phyloP scores from a whole-genome alignment of 768 basidiomycete genomes.

The Macrolepiota albuminosa region DNA sequence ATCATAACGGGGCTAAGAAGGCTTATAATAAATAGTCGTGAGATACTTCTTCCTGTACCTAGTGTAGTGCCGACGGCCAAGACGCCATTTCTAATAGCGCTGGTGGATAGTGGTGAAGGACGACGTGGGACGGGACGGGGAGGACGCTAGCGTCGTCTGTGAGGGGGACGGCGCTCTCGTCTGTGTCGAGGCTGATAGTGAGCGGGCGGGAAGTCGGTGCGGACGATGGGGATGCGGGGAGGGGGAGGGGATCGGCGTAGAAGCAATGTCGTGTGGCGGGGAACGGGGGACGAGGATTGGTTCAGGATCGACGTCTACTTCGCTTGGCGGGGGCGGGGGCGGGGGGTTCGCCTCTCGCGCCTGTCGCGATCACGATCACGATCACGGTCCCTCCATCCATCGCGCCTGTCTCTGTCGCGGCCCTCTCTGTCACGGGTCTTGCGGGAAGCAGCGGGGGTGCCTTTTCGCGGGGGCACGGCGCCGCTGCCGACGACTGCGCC shows the following conservation, averaged over 20 bases:
- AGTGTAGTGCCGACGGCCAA: constrained; percentile 90
- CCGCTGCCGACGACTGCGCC: constrained; percentile 23
- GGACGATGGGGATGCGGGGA: neutral
- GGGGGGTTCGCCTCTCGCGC: constrained; percentile 16
- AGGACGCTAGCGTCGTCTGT: constrained; percentile 88
- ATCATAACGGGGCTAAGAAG: constrained; percentile 31
- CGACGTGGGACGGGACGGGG: constrained; percentile 90
- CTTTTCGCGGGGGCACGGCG: constrained; percentile 23
- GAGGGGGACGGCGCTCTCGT: constrained; percentile 36
- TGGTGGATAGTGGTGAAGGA: constrained; percentile 94
- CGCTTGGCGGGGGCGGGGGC: constrained; percentile 16
- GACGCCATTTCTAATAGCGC: constrained; percentile 91
- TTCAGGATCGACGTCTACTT: constrained; percentile 7
- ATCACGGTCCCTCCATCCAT: constrained; percentile 21
- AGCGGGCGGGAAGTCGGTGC: constrained; percentile 8
- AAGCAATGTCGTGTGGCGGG: neutral
- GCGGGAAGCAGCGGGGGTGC: neutral
- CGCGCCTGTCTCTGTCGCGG: constrained; percentile 12
- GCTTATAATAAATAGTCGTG: constrained; percentile 82
- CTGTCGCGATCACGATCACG: constrained; percentile 14
- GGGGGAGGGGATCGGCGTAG: neutral
- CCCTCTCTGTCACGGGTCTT: neutral
- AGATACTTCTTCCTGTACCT: constrained; percentile 91
- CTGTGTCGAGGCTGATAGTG: constrained; percentile 4
- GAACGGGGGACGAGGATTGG: neutral